Base-by-base conservation (phyloP, 1,139 yeast species). In the Suhomyces coccinellae region DNA sequence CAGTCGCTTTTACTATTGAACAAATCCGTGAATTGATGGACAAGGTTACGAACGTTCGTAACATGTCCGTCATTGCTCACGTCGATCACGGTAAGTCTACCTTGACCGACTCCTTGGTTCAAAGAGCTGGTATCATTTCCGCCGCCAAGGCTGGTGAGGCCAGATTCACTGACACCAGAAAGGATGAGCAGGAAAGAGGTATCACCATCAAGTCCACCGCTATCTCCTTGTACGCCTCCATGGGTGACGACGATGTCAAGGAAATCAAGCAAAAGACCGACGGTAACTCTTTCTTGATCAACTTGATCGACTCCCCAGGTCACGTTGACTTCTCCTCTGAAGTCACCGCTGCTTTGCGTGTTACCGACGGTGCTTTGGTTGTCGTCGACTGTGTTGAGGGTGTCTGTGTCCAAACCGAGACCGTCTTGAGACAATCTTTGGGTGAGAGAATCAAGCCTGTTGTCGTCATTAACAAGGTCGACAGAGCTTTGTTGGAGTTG, bases 261-360 rank as follows among this genome's bases (percentile, higher is more conserved):
- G 98, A 91, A 71, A 91, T 93, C 79, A 79, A 83, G 75, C 98
- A 93, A 81, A 90, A 91, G 82, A 86, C 96, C 59, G 86, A 71
- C 27, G 98, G 98, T 77, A 87, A 80, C 85, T 83, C 87, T 73
- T 93, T 91, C 85, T 87, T 93, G 80, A 83, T 93, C 65, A 93
- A 93, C 88, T 84, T 93, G 85, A 93, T 93, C 67, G 99, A 93
- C 77, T 93, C 99, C 63, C 99, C 99, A 78, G 99, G 99, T 87
- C 99, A 93, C 98, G 98, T 93, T 84, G 99, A 93, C 82, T 93
- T 93, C 93, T 91, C 98, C 57, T 93, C 99, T 65, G 99, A 93
- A 80, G 99, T 93, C 69, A 93, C 99, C 69, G 98, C 99, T 66
- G 99, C 99, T 77, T 85, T 93, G 73, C 93, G 99, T 83, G 98